Base-by-base conservation (phyloP, 2,329 filamentous ascomycete genomes). In the Claviceps monticola region DNA sequence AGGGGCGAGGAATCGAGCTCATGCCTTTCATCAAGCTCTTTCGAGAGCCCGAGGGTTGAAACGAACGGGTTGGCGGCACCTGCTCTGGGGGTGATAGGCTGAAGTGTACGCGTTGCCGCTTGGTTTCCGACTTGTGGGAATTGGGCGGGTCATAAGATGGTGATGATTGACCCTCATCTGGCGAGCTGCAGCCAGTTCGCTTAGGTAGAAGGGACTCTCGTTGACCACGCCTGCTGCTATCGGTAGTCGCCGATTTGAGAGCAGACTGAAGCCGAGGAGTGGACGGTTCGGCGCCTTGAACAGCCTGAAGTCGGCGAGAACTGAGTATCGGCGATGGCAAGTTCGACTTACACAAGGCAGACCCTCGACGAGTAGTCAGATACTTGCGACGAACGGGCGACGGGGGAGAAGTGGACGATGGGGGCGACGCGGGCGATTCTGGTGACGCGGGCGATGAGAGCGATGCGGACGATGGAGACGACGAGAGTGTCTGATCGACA, bases 11-110 rank as follows among this genome's bases (percentile, higher is more conserved):
- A 26, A 67, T 67, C 51, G 69, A 68, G 56, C 70, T 76, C 73
- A 77, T 78, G 59, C 80, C 76, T 58, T 75, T 66, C 14, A 66
- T 66, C 23, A 74, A 65, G 62, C 75, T 79, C 63, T 73, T 76
- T 57, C 78, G 75, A 55, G 76, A 76, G 58, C 73, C 74, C 39
- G 77, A 79, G 26, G 76, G 78, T 54, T 77, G 72, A 57, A 79
- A 78, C 8, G 70, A 68, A 51, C 78, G 73, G 60, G 79, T 79
- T 7, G 76, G 76, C 16, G 76, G 74, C 42, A 79, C 69, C 47
- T 69, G 68, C 53, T 67, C 64, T 29, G 67, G 64, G 13, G 61
- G 59, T 45, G 65, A 60, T 46, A 65, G 61, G 36, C 56, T 56
- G 39, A 62, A 55, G 53, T 71, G 66, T 49, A 59, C 58, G 53